Evolutionary conservation across 2,329 filamentous ascomycete genomes (phyloP).

Genomic region (Aspergillus vadensis): DNA sequence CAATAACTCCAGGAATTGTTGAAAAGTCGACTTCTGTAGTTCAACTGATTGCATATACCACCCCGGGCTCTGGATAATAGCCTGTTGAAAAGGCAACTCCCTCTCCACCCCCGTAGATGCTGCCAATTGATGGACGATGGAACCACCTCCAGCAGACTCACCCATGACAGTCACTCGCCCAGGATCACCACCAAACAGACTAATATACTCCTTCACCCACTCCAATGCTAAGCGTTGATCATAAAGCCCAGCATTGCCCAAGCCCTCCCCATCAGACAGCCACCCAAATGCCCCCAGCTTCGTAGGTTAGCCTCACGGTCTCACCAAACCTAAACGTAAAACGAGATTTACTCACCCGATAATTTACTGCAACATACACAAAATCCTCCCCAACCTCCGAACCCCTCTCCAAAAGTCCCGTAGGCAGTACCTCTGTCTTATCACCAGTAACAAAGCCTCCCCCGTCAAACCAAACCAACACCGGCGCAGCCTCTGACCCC

Average conservation of each 20-base stretch:
- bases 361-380: conserved; percentile 53
- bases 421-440: conserved; percentile 37
- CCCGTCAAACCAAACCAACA: conserved; percentile 40
- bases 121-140: conserved; percentile 59
- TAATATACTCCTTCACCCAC: conserved; percentile 59
- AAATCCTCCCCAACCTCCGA: conserved; percentile 39
- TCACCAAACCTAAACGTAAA: neutral
- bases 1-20: conserved; percentile 43
- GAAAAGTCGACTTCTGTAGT: conserved; percentile 42
- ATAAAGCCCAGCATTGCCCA: conserved; percentile 53
- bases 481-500: conserved; percentile 29
- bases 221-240: conserved; percentile 60
- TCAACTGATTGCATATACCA: conserved; percentile 38
- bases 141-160: conserved; percentile 55
- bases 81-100: conserved; percentile 36
- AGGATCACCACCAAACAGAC: conserved; percentile 58
- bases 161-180: conserved; percentile 48
- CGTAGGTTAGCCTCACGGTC: conserved; percentile 1
- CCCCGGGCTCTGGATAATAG: conserved; percentile 50
- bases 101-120: conserved; percentile 34
- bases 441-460: conserved; percentile 1
- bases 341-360: conserved; percentile 34
- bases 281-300: conserved; percentile 53
- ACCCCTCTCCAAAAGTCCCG: conserved; percentile 46
- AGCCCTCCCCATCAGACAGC: conserved; percentile 49